Evolutionary conservation across 2,329 filamentous ascomycete genomes (phyloP).

Genomic region (Xylariales sp.): DNA sequence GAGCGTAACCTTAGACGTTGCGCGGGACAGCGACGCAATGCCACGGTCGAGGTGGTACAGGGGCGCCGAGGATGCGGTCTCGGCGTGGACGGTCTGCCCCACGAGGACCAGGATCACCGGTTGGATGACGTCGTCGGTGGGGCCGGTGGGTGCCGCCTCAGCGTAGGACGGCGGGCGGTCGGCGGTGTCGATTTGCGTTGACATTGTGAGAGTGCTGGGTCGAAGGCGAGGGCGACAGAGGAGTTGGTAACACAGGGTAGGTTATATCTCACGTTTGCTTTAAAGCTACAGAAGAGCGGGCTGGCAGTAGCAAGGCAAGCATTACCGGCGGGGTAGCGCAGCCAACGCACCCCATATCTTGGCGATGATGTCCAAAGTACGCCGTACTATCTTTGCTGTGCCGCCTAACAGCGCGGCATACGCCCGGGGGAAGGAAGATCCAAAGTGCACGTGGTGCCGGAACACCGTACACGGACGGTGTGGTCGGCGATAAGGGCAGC

Average conservation of each 20-base stretch:
- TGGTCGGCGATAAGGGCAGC: too few relatives aligned
- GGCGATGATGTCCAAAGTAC: neutral
- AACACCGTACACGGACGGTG: neutral
- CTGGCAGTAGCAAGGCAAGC: neutral
- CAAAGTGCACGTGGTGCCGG: too few relatives aligned
- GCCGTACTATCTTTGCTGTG: constrained; percentile 2
- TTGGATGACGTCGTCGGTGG: constrained; percentile 23
- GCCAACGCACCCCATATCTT: neutral
- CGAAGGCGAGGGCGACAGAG: neutral
- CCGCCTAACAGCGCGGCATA: constrained; percentile 1
- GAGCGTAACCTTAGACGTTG: constrained; percentile 23
- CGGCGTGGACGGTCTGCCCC: constrained; percentile 57
- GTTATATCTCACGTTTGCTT: neutral
- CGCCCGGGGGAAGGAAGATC: too few relatives aligned
- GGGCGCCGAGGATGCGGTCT: constrained; percentile 50
- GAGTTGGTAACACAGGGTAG: neutral
- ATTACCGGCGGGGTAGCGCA: neutral
- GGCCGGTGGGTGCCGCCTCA: constrained; percentile 3
- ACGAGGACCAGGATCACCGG: constrained; percentile 52
- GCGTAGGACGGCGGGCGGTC: constrained; percentile 18
- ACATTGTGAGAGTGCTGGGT: constrained; percentile 1
- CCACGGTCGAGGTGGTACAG: constrained; percentile 32
- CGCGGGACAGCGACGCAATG: constrained; percentile 27
- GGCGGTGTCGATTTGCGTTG: neutral
- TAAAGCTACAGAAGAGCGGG: neutral